Percentiles rank a stretch among this genome's conserved stretches.
phyloP scores from a whole-genome alignment of 306 rosid genomes.

The Canavalia ensiformis region DNA sequence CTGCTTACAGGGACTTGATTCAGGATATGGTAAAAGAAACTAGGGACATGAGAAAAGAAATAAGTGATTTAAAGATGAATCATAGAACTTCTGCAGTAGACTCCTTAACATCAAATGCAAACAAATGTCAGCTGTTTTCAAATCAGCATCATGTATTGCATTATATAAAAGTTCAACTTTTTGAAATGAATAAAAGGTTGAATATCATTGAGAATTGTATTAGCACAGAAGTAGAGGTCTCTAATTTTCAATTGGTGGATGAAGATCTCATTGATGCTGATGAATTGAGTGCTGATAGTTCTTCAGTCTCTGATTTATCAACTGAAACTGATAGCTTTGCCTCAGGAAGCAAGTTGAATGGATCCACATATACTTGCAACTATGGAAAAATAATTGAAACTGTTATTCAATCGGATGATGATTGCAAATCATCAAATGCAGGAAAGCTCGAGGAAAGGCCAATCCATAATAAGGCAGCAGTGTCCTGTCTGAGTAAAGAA shows the following conservation, averaged over 20 bases:
- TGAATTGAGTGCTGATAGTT: constrained; percentile 67
- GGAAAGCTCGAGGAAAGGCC: constrained; percentile 44
- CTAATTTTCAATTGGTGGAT: constrained; percentile 43
- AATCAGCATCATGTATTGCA: constrained; percentile 50
- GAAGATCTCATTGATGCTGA: constrained; percentile 59
- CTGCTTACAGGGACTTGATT: constrained; percentile 57
- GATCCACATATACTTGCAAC: constrained; percentile 40
- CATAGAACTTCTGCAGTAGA: constrained; percentile 48
- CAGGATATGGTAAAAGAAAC: constrained; percentile 58
- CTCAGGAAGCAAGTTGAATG: constrained; percentile 51
- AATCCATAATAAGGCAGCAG: constrained; percentile 41
- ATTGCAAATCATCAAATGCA: constrained; percentile 50
- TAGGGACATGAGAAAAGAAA: constrained; percentile 59
- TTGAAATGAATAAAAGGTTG: constrained; percentile 62
- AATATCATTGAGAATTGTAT: constrained; percentile 59
- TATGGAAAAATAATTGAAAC: constrained; percentile 49
- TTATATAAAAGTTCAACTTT: constrained; percentile 65
- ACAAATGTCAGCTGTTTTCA: constrained; percentile 44
- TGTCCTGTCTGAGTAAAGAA: constrained; percentile 64
- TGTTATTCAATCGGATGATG: constrained; percentile 47
- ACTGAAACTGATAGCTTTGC: constrained; percentile 55
- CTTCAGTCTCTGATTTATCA: constrained; percentile 73
- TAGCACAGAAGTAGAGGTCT: constrained; percentile 46
- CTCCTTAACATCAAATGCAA: constrained; percentile 44
- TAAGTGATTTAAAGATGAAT: constrained; percentile 55